Base-by-base conservation (phyloP, 2,329 filamentous ascomycete species). In the Fusarium udum region DNA sequence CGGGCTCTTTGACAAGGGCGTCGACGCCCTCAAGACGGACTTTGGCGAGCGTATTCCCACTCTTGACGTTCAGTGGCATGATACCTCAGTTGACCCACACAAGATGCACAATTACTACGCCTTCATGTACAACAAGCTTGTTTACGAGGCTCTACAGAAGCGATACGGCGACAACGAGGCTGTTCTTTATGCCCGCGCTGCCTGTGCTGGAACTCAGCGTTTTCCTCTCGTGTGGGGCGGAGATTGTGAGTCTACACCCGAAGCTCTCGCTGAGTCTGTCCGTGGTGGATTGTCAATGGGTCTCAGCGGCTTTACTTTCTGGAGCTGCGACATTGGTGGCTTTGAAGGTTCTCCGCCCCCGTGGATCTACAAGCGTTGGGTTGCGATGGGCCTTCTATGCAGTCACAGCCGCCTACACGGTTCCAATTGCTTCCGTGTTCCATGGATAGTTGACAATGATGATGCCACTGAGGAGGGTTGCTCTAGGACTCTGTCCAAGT, bases 101-200 rank as follows among this genome's bases (percentile, higher is more conserved):
- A 88, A 88, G 75, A 94, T 94, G 92, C 92, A 93, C 83, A 94
- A 94, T 81, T 93, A 89, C 83, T 94, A 93, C 80, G 87, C 92
- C n/a, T 91, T 92, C 77, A 81, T 91, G 7, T 94, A 92, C 84
- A 94, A 93, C 85, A 88, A 90, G 74, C 80, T 89, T 63, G 91
- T 93, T 13, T 93, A 92, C 78, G 88, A 92, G 76, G 87, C 90
- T 3, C 84, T 93, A 18, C 87, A 90, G 77, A 83, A 83, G 64
- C 83, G 86, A n/a, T 85, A 83, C 73, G 87, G 82, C 71, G 82
- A 74, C 76, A 85, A 79, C 76, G 87, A 90, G 69, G 88, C 92
- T 45, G 86, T 93, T 3, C 82, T 88, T 18, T 94, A 93, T 78
- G 91, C 92, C 4, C 87, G 92, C 32, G 85, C 89, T 43, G 91